These are phyloP conservation scores for Primulina eburnea DNA, from an alignment of 257 asterid species.

Conservation along the genomic window DNA sequence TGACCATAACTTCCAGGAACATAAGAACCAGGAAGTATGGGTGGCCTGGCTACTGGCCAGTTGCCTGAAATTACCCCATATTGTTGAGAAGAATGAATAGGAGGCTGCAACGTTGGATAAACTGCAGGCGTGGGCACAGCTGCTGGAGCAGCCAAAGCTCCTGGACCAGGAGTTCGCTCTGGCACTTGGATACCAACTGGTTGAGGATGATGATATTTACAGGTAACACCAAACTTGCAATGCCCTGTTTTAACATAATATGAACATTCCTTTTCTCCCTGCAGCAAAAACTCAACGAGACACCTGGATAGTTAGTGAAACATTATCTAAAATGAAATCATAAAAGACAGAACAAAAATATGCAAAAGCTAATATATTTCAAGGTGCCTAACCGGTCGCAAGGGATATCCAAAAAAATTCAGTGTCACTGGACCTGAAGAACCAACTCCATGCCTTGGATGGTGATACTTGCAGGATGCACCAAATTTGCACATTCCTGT, in stretches of 20 bases:
- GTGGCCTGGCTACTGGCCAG: conserved; percentile 80
- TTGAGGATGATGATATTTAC: conserved; percentile 97
- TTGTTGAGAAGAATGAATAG: conserved; percentile 78
- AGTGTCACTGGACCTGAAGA: conserved; percentile 54
- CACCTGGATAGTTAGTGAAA: conserved; percentile 20
- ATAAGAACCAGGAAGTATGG: conserved; percentile 72
- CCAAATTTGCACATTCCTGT: conserved; percentile 94
- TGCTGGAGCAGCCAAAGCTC: conserved; percentile 51
- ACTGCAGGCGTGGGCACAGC: conserved; percentile 47
- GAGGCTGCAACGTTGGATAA: conserved; percentile 39
- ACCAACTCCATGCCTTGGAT: conserved; percentile 83
- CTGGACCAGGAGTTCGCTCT: conserved; percentile 50
- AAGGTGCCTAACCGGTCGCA: conserved; percentile 67
- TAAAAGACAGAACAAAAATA: conserved; percentile 19
- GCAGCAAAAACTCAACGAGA: conserved; percentile 33
- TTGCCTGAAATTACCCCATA: conserved; percentile 78
- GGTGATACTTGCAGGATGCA: conserved; percentile 91
- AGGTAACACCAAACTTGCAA: conserved; percentile 88
- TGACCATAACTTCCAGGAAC: conserved; percentile 74
- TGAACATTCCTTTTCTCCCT: conserved; percentile 96
- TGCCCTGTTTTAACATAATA: conserved; percentile 82
- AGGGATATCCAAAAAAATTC: conserved; percentile 74
- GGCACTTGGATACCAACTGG: conserved; percentile 61
- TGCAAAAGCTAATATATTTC: conserved; percentile 12
- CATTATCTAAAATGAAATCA: conserved; percentile 19